A percentile compares a stretch with the other conserved stretches of the same genome.
phyloP scores from a whole-genome alignment of 1,284 basidiomycete species.

The Grifola frondosa region DNA sequence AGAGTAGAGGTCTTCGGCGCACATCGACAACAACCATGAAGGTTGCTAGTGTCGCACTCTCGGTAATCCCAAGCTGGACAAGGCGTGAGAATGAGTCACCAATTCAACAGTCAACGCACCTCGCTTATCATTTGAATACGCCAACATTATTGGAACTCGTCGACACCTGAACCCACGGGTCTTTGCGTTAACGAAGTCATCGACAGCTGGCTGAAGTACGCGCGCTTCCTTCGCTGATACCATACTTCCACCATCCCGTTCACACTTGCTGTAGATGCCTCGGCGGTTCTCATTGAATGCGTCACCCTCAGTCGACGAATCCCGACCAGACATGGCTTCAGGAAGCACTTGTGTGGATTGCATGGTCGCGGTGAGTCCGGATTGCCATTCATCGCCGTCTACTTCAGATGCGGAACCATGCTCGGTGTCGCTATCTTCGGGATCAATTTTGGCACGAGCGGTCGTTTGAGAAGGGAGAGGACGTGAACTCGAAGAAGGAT shows the following conservation, averaged over 20 bases:
- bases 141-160: slow-evolving; percentile 1
- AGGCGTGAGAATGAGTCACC: background rate
- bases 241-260: background rate
- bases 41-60: background rate
- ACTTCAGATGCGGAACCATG: too few species aligned
- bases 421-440: too few species aligned
- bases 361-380: too few species aligned
- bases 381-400: too few species aligned
- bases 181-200: slow-evolving; percentile 11
- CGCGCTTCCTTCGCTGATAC: background rate
- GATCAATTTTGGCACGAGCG: too few species aligned
- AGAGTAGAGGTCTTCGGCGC: background rate
- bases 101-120: slow-evolving; percentile 3
- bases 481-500: too few species aligned
- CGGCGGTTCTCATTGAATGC: background rate
- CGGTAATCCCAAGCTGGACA: background rate
- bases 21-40: background rate
- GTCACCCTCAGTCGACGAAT: too few species aligned
- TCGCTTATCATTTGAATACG: slow-evolving; percentile 5
- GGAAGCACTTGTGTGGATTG: too few species aligned
- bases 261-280: too few species aligned
- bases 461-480: too few species aligned
- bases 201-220: background rate
- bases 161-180: slow-evolving; percentile 6
- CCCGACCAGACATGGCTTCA: too few species aligned